phyloP scores from a whole-genome alignment of 2,329 filamentous ascomycete genomes.

The Cadophora gregata region DNA sequence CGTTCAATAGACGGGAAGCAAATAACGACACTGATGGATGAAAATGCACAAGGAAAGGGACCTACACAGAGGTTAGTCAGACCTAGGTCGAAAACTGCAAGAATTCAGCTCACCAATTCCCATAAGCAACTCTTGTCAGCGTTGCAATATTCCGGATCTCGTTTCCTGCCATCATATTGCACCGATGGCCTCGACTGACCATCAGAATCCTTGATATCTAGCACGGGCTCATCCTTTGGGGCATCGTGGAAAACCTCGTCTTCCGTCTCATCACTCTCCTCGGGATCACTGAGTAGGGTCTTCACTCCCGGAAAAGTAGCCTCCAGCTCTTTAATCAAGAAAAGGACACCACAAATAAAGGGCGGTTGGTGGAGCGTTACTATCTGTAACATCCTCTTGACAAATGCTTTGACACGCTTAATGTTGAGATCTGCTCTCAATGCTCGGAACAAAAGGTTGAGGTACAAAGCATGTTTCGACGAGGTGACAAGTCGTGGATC shows the following conservation, averaged over 20 bases:
- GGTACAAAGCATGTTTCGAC: conserved; percentile 93
- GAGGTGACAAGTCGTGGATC: conserved; percentile 88
- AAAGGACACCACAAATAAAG: conserved; percentile 92
- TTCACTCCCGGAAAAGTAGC: conserved; percentile 80
- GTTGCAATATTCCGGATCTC: conserved; percentile 89
- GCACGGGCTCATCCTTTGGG: conserved; percentile 57
- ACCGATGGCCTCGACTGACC: conserved; percentile 6
- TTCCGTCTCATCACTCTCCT: conserved; percentile 74
- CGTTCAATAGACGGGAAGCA: conserved; percentile 72
- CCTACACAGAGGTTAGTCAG: conserved; percentile 41
- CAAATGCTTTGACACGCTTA: conserved; percentile 92
- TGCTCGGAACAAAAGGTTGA: conserved; percentile 88
- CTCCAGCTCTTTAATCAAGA: conserved; percentile 83
- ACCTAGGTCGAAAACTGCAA: not conserved
- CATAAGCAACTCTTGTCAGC: conserved; percentile 93
- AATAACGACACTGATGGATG: conserved; percentile 92
- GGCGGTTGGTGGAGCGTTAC: conserved; percentile 88
- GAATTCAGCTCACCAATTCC: conserved; percentile 70
- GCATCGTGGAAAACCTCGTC: conserved; percentile 64
- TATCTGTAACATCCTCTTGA: conserved; percentile 89
- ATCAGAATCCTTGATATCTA: conserved; percentile 8
- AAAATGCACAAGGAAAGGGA: conserved; percentile 80
- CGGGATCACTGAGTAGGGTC: conserved; percentile 79
- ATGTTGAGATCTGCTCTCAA: conserved; percentile 90
- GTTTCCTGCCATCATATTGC: conserved; percentile 85